Evolutionary conservation across 331 rosid genomes (phyloP).

Genomic region (Cydonia oblonga): DNA sequence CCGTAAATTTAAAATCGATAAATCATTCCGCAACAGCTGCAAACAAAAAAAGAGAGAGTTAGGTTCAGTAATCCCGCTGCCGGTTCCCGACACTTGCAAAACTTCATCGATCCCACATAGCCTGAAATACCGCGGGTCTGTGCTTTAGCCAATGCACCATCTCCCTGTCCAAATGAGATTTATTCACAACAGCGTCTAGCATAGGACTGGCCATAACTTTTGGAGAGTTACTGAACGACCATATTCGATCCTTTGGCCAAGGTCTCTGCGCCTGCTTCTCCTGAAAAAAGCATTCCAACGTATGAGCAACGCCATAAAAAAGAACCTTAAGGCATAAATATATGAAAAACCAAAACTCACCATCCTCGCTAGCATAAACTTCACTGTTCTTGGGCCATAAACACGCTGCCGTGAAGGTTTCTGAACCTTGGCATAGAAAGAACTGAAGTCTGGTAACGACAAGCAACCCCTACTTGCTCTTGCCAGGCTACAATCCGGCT

Average conservation of each 20-base stretch:
- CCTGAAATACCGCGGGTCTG: constrained; percentile 67
- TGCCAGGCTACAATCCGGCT: constrained; percentile 68
- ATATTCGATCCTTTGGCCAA: constrained; percentile 92
- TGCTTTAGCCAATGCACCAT: constrained; percentile 95
- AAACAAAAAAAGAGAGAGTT: background rate
- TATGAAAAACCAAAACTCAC: constrained; percentile 30
- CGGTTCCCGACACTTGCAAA: constrained; percentile 7
- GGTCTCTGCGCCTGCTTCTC: constrained; percentile 87
- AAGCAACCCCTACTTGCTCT: constrained; percentile 80
- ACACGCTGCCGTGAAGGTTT: constrained; percentile 75
- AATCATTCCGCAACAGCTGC: constrained; percentile 30
- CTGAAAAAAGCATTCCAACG: constrained; percentile 20
- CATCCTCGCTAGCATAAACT: constrained; percentile 88
- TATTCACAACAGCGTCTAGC: constrained; percentile 64
- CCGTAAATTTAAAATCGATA: constrained; percentile 19
- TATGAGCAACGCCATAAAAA: background rate
- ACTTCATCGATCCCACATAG: constrained; percentile 65
- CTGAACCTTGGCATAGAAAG: constrained; percentile 81
- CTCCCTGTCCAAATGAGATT: constrained; percentile 61
- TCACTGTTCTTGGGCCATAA: constrained; percentile 90
- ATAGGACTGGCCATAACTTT: constrained; percentile 85
- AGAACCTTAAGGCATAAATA: background rate
- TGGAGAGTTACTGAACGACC: constrained; percentile 64
- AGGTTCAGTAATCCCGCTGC: background rate
- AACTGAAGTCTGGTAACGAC: constrained; percentile 69